Percentiles rank a stretch among this genome's conserved stretches.
Evolutionary conservation across 495 filamentous ascomycete genomes (phyloP).

Genomic region (Collariella sp.): DNA sequence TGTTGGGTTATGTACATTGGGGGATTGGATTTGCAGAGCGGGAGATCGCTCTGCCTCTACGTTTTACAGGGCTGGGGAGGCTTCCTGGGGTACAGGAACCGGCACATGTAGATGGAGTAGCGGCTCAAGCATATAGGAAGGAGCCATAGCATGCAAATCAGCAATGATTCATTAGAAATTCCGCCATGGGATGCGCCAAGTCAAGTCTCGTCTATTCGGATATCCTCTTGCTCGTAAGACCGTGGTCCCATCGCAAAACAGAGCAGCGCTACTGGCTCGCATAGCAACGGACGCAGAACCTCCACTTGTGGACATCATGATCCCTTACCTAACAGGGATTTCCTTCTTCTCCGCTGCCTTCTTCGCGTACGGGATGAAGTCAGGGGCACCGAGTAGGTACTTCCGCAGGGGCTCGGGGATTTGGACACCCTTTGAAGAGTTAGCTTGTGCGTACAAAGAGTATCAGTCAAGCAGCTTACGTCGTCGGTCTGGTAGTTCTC

Average conservation of each 20-base stretch:
- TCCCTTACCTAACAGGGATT: slow-evolving; percentile 21
- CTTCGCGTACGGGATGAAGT: slow-evolving; percentile 69
- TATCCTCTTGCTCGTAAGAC: not conserved
- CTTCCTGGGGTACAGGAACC: not conserved
- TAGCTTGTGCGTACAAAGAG: not conserved
- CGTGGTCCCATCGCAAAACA: not conserved
- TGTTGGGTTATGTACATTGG: not conserved
- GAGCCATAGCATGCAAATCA: not conserved
- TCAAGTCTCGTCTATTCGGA: not conserved
- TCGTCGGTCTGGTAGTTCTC: slow-evolving; percentile 95
- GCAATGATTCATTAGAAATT: not conserved
- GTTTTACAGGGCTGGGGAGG: not conserved
- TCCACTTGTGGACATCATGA: not conserved
- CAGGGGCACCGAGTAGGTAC: slow-evolving; percentile 82
- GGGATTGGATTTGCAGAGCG: not conserved
- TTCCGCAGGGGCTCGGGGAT: slow-evolving; percentile 79
- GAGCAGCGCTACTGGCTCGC: not conserved
- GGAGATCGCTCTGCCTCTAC: not conserved
- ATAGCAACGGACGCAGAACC: not conserved
- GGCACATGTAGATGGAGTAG: not conserved
- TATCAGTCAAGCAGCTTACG: slow-evolving; percentile 36
- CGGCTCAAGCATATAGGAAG: too few species aligned
- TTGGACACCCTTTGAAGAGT: slow-evolving; percentile 53
- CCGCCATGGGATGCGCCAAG: not conserved
- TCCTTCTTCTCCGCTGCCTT: slow-evolving; percentile 35